These are phyloP conservation scores for Clonostachys sp. DNA, from an alignment of 2,329 filamentous ascomycete genomes.

Conservation along the genomic window DNA sequence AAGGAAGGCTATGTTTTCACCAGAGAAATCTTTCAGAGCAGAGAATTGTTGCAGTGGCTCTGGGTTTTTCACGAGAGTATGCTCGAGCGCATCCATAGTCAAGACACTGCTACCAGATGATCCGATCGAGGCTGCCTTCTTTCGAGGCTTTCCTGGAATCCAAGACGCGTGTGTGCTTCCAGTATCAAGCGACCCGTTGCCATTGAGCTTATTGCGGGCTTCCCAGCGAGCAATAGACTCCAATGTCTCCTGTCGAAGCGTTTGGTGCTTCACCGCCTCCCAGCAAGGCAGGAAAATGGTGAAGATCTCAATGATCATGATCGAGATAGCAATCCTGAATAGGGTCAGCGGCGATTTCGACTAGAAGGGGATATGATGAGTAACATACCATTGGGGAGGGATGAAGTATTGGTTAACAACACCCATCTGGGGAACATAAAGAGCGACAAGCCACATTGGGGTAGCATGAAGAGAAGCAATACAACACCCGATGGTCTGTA, in stretches of 20 bases:
- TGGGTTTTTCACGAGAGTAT: conserved; percentile 54
- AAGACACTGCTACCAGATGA: conserved; percentile 30
- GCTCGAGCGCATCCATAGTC: conserved; percentile 59
- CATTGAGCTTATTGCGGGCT: conserved; percentile 19
- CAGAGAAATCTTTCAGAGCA: conserved; percentile 62
- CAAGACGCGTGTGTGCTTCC: conserved; percentile 19
- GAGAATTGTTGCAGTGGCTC: conserved; percentile 60
- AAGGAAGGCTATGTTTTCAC: conserved; percentile 67
- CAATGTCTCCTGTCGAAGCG: conserved; percentile 33
- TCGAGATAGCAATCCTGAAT: conserved; percentile 39
- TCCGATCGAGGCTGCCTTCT: conserved; percentile 22
- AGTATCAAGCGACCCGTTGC: conserved; percentile 15
- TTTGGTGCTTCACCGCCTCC: conserved; percentile 42
- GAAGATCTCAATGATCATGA: conserved; percentile 56
- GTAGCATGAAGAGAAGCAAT: conserved; percentile 53
- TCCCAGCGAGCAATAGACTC: conserved; percentile 39
- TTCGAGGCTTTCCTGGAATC: conserved; percentile 19
- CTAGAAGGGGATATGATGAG: neutral
- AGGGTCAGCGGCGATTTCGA: conserved; percentile 1
- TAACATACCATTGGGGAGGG: conserved; percentile 56
- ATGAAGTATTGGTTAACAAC: conserved; percentile 49
- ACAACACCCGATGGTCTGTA: conserved; percentile 51
- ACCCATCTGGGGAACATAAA: conserved; percentile 45
- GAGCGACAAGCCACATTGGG: conserved; percentile 62
- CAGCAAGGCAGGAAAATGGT: conserved; percentile 58